Evolutionary conservation across 305 asterid species (phyloP), one percentile per base, ranked within the genome.

Genomic region (Lippia alba): DNA sequence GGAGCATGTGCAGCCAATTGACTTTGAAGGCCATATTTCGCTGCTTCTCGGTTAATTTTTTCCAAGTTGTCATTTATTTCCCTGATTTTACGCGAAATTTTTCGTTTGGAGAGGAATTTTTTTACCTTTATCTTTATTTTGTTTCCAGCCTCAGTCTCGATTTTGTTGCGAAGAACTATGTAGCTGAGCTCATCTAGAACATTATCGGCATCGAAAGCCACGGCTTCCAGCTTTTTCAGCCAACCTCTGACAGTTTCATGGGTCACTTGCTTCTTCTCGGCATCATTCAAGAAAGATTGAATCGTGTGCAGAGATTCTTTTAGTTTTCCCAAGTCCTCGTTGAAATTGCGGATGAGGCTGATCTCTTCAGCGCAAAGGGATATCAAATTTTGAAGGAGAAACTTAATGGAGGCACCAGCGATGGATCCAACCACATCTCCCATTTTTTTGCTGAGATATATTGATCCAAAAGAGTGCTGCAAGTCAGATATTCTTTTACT

Each of bases 181-280:
- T 34, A 34, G 40, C 6, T 34, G 40, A 34, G 40, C 40, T 34
- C 40, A 34, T 34, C 40, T 6, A 34, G 20, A 6, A 74, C 41
- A 39, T 66, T 39, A n/a, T 74, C 77, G 3, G 73, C 70, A 4
- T 70, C 68, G 6, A 12, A 69, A n/a, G 70, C 70, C 5, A 69
- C 54, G n/a, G 3, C 58, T 14, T 73, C 65, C 3, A 72, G 69
- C 55, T 5, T 61, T 20, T n/a, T 3, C 20, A 78, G 20, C 82
- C 82, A 78, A 1, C 20, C 46, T 15, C 40, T 59, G 41, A 57
- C 61, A 2, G 66, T 55, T 16, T 20, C 3, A 5, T 34, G 5
- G 4, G 50, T 34, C 51, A 32, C 36, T 39, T 63, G 45, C 55
- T 63, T 51, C 14, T 8, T 34, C 40, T 34, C 40, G 40, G 40